A percentile compares a stretch with the other conserved stretches of the same genome.
These are phyloP conservation scores for Saccharomyces hybrid DNA, from an alignment of 1,139 yeast genomes.

Conservation along the genomic window DNA sequence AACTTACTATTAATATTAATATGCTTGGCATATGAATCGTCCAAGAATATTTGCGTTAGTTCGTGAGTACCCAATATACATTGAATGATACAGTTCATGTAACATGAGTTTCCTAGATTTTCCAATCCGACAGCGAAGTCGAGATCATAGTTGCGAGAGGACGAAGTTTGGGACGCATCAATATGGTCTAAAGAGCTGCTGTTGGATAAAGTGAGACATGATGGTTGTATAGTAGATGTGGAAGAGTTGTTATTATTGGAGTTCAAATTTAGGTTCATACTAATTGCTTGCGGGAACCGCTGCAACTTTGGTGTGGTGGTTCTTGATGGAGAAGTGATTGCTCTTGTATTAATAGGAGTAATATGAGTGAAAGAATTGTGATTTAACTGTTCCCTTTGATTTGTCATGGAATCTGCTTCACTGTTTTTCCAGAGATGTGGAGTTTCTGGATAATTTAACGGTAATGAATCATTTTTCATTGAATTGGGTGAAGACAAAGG, in stretches of 20 bases:
- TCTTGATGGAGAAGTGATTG: constrained; percentile 4
- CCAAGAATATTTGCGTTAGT: constrained; percentile 42
- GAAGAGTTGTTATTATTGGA: background rate
- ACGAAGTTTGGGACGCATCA: background rate
- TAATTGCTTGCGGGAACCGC: background rate
- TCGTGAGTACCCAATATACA: constrained; percentile 56
- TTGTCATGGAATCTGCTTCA: background rate
- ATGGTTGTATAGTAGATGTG: background rate
- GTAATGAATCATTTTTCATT: background rate
- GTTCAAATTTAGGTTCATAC: background rate
- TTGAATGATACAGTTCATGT: constrained; percentile 86
- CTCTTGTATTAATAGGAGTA: constrained; percentile 6
- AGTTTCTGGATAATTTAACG: constrained; percentile 16
- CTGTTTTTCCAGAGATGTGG: constrained; percentile 9
- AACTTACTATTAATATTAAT: constrained; percentile 68
- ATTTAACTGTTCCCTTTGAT: background rate
- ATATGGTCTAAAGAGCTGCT: background rate
- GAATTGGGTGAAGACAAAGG: background rate
- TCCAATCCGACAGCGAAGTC: constrained; percentile 52
- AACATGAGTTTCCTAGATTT: constrained; percentile 88
- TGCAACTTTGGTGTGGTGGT: background rate
- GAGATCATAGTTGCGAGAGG: constrained; percentile 11
- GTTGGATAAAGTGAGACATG: background rate
- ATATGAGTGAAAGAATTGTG: constrained; percentile 2
- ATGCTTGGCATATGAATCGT: constrained; percentile 57